Evolutionary conservation across 1,284 basidiomycete species (phyloP), one percentile per base, ranked within the genome.

Genomic region (Flammula alnicola): DNA sequence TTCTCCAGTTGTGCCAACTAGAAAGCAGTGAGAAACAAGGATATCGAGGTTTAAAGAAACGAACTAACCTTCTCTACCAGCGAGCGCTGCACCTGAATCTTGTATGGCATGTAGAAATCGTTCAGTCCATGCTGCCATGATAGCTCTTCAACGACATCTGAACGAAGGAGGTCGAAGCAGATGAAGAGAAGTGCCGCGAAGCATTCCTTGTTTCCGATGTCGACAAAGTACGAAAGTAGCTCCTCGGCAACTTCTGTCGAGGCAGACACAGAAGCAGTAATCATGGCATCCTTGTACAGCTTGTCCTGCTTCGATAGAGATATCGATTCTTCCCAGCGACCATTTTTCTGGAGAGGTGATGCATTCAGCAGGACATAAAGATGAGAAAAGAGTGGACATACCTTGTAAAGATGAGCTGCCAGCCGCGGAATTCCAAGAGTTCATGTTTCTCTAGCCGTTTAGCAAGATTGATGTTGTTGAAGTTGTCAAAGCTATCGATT

Each of bases 131-230:
- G 88, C 65, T 93, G 87, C 97, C 97, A 99, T 56, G 91, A 92
- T 31, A 97, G 74, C 71, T 98, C 96, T 71, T 95, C 91, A 26
- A 98, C 93, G n/a, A 95, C 75, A 68, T 99, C 97, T 1, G 93
- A 82, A 32, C 92, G 84, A 45, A 99, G 74, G 10, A 98, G 78
- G 70, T 99, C 95, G 74, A 95, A 99, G 75, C 93, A 96, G 31
- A 91, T 82, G 63, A 86, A 98, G 30, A 98, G 81, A 61, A 91
- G 79, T 1, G 93, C 94, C 0, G 94, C 88, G 70, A 97, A 98
- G 70, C 93, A 96, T 70, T 99, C 97, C 75, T 95, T 96, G 80
- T 96, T 97, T 31, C 97, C 97, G 56, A 99, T 97, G 67, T 94
- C 91, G 57, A 98, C 93, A 65, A 95, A 95, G 75, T 95, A 99